Evolutionary conservation across 2,329 filamentous ascomycete species (phyloP).

Genomic region (Eurotiales sp.): DNA sequence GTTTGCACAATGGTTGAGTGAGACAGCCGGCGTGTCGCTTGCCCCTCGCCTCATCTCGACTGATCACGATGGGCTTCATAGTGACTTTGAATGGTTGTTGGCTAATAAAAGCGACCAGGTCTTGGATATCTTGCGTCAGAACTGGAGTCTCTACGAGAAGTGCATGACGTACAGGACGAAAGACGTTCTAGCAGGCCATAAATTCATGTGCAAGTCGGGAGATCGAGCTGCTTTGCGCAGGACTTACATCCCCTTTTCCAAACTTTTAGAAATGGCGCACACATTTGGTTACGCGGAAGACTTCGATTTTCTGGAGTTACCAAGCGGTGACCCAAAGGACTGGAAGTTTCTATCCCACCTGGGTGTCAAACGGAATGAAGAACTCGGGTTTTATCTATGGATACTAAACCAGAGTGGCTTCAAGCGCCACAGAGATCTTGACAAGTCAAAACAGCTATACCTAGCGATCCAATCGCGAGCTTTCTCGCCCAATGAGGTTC

Average conservation of each 20-base stretch:
- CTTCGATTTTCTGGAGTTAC: conserved; percentile 3
- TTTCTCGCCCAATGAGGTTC: background rate
- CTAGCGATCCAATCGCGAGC: conserved; percentile 7
- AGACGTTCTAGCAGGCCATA: conserved; percentile 2
- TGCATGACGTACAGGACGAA: background rate
- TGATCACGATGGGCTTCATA: background rate
- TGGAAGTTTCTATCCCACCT: conserved; percentile 8
- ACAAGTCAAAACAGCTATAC: conserved; percentile 7
- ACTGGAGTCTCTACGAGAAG: conserved; percentile 5
- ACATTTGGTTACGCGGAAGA: conserved; percentile 1
- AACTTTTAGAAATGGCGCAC: conserved; percentile 5
- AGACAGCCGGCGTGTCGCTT: conserved; percentile 1
- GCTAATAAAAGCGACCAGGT: conserved; percentile 10
- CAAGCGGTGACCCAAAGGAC: conserved; percentile 4
- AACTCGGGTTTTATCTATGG: conserved; percentile 10
- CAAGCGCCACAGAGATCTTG: background rate
- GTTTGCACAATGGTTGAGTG: conserved; percentile 2
- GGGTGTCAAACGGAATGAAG: conserved; percentile 2
- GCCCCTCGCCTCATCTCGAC: conserved; percentile 9
- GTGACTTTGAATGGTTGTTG: conserved; percentile 9
- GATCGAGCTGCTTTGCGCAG: conserved; percentile 4
- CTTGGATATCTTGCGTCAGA: conserved; percentile 7
- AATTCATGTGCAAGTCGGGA: conserved; percentile 8
- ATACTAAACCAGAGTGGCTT: conserved; percentile 6
- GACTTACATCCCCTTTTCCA: conserved; percentile 8